Evolutionary conservation across 345 rosid species (phyloP).

Genomic region (Dipteronia sinensis): DNA sequence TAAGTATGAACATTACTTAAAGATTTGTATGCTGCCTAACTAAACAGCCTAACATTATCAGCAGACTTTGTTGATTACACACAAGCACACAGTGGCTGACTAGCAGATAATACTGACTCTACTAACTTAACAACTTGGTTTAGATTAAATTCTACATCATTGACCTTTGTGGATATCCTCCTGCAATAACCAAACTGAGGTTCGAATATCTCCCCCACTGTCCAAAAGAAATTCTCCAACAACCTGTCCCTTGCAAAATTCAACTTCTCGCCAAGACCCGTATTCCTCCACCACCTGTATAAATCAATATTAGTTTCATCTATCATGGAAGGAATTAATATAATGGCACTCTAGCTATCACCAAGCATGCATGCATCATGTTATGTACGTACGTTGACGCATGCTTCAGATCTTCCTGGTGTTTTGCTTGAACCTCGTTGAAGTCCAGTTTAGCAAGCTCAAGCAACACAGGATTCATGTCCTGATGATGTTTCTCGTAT

Average conservation of each 20-base stretch:
- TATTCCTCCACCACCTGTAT: conserved; percentile 46
- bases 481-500: conserved; percentile 18
- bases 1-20: too few species aligned
- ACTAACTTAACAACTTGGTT: too few species aligned
- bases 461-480: conserved; percentile 29
- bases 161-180: conserved; percentile 26
- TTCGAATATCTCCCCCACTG: conserved; percentile 24
- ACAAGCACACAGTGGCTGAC: too few species aligned
- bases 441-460: conserved; percentile 51
- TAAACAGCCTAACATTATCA: too few species aligned
- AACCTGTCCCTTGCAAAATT: conserved; percentile 43
- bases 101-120: too few species aligned
- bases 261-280: conserved; percentile 28
- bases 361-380: too few species aligned
- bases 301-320: neutral
- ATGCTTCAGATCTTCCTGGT: conserved; percentile 45
- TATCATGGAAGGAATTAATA: too few species aligned
- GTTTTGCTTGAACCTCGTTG: conserved; percentile 39
- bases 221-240: conserved; percentile 40
- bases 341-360: too few species aligned
- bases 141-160: too few species aligned
- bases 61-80: too few species aligned
- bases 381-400: conserved; percentile 26
- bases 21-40: too few species aligned
- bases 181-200: conserved; percentile 33